Evolutionary conservation across 2,329 filamentous ascomycete genomes (phyloP), one percentile per base, ranked within the genome.

Genomic region (Sporothrix brunneoviolacea): DNA sequence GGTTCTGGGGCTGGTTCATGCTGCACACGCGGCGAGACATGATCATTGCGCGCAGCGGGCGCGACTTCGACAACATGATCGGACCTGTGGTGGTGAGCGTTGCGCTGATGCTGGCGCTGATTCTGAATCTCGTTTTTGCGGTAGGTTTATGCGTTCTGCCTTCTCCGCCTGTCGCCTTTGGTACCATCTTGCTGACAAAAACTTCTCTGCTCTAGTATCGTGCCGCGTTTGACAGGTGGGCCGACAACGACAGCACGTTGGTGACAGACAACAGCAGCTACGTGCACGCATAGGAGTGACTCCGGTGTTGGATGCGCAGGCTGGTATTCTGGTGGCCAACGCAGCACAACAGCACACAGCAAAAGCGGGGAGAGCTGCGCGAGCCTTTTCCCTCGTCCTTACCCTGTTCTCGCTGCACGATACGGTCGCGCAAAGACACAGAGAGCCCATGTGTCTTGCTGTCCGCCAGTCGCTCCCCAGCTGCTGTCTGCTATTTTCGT

Each of bases 81-180:
- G 93, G 93, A 0, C 93, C 93, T 1, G 69, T 96, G 50, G 76
- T 94, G 8, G 84, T 97, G 38, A 93, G 88, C 61, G 68, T 85
- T 33, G 87, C 90, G 4, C 66, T 98, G 63, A 84, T 88, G 55
- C 62, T 84, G 44, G 90, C 91, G 7, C 68, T 98, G 62, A 74
- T 89, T 53, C 65, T 95, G 60, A 98, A 98, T 66, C 95, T 97
- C 70, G 79, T 78, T 21, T 89, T 97, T 65, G 90, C 91, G 75
- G 85, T 88, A 68, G 65, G 75, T 64, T 37, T 37, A n/a, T n/a
- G n/a, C 12, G 42, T 32, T 38, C 30, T 37, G 32, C 30, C 22
- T 22, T n/a, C 18, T 19, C 15, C n/a, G 13, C 18, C 22, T 24
- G 9, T 5, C 4, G 12, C 16, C 18, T 15, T 15, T 21, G 18